phyloP scores from a whole-genome alignment of 208 protist species.

The Trypanosoma melophagium region DNA sequence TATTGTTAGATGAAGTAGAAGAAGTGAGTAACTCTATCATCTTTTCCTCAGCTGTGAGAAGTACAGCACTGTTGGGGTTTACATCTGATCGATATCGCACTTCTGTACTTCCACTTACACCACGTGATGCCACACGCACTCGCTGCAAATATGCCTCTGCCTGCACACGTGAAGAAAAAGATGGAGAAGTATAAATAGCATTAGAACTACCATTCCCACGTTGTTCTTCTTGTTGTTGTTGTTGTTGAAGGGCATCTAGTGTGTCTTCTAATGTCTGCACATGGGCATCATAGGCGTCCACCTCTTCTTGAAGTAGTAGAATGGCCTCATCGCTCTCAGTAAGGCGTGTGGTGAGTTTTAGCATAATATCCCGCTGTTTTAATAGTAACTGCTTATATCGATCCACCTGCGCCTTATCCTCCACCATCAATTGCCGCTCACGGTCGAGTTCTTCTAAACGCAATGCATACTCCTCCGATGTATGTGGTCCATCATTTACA shows the following conservation, averaged over 20 bases:
- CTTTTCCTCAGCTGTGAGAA: conserved; percentile 63
- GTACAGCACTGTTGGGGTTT: conserved; percentile 24
- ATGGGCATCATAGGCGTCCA: conserved; percentile 85
- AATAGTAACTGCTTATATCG: conserved; percentile 95
- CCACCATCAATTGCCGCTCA: conserved; percentile 76
- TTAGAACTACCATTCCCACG: conserved; percentile 1
- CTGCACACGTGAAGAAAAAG: conserved; percentile 17
- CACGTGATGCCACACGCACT: conserved; percentile 16
- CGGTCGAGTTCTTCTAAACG: conserved; percentile 82
- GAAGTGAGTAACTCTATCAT: conserved; percentile 57
- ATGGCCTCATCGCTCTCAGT: conserved; percentile 94
- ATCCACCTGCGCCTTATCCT: conserved; percentile 92
- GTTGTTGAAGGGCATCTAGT: conserved; percentile 33
- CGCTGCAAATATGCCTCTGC: conserved; percentile 49
- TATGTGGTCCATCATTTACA: conserved; percentile 45
- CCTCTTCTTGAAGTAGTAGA: conserved; percentile 81
- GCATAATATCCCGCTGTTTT: conserved; percentile 97
- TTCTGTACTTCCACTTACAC: neutral
- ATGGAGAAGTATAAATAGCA: neutral
- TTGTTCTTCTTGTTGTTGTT: conserved; percentile 21
- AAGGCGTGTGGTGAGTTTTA: conserved; percentile 89
- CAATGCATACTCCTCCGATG: conserved; percentile 53
- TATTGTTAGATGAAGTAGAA: neutral
- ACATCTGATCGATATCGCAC: conserved; percentile 46
- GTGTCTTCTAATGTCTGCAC: conserved; percentile 71